Evolutionary conservation across 495 filamentous ascomycete genomes (phyloP).

Genomic region (Neurospora sp.): DNA sequence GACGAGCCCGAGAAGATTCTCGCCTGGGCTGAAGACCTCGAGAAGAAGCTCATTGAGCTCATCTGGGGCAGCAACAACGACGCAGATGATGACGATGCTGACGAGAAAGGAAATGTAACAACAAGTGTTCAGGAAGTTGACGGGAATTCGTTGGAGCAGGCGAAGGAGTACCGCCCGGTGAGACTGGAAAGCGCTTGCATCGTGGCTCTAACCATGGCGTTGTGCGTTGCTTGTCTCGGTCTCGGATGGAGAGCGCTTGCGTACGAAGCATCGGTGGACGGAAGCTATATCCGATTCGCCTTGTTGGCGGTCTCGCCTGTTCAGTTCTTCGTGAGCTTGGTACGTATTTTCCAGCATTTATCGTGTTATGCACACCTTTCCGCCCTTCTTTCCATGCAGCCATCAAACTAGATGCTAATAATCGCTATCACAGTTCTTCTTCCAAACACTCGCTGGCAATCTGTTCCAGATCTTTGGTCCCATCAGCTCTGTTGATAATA

Average conservation of each 20-base stretch:
- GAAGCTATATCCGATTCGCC: slow-evolving; percentile 35
- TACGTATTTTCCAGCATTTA: slow-evolving; percentile 20
- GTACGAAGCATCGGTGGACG: slow-evolving; percentile 42
- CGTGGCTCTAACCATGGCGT: slow-evolving; percentile 38
- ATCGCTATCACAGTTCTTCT: slow-evolving; percentile 43
- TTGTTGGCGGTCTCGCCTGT: slow-evolving; percentile 36
- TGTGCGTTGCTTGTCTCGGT: slow-evolving; percentile 44
- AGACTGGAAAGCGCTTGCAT: slow-evolving; percentile 42
- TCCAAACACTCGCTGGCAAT: slow-evolving; percentile 46
- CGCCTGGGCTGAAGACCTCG: slow-evolving; percentile 37
- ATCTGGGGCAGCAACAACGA: slow-evolving; percentile 40
- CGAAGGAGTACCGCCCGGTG: slow-evolving; percentile 29
- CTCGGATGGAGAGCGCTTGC: slow-evolving; percentile 45
- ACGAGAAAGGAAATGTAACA: slow-evolving; percentile 10
- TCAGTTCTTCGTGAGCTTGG: slow-evolving; percentile 49
- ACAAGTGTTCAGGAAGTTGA: slow-evolving; percentile 3
- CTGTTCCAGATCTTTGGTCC: slow-evolving; percentile 51
- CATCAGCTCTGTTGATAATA: slow-evolving; percentile 42
- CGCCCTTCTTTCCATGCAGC: not conserved
- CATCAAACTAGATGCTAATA: slow-evolving; percentile 2
- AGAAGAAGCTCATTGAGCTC: slow-evolving; percentile 43
- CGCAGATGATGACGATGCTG: slow-evolving; percentile 31
- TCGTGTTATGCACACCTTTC: not conserved
- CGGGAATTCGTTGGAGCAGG: slow-evolving; percentile 18
- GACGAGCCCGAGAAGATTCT: slow-evolving; percentile 49